Base-by-base conservation (phyloP, 73 alveolate genomes). In the Stentor roeselii region DNA sequence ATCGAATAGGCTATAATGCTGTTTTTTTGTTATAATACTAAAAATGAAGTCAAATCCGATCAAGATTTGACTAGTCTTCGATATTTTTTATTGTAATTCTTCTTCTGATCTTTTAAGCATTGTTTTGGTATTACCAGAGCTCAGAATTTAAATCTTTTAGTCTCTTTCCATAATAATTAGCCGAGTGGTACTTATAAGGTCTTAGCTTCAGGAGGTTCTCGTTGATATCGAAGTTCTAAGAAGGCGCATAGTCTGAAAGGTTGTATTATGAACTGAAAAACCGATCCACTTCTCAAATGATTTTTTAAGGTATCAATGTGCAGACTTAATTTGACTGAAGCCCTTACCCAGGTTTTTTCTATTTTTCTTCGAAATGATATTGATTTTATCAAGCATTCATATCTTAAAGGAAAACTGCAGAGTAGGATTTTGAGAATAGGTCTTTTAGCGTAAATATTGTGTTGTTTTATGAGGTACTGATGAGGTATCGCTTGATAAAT, bases 81-180 rank as follows among this genome's bases (percentile, higher is more conserved):
- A n/a, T n/a, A n/a, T n/a, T n/a, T n/a, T n/a, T n/a, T n/a, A n/a
- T n/a, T n/a, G n/a, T n/a, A n/a, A n/a, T 67, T 67, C 80, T 67
- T 67, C 80, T 15, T 67, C 80, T 67, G 80, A 67, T 1, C 80
- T 67, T 21, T 67, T n/a, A 11, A 67, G 80, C n/a, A 67, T 15
- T 21, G 80, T 40, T 34, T 67, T 40, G 34, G 80, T 67, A 32
- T 67, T 40, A 67, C 21, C 37, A 30, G 80, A 67, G 41, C 80
- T 67, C 27, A 21, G 21, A 67, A 67, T 67, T 21, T 36, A 67
- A 14, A 32, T 67, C 37, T 21, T 67, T 34, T 67, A 36, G 2
- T 40, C 34, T 32, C 34, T 40, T 30, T 15, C 34, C 1, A 27
- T 40, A 27, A 67, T 67, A 36, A 1, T 67, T n/a, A 0, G 34